These are phyloP conservation scores for Cercospora sp. DNA, from an alignment of 2,329 filamentous ascomycete species.

Conservation along the genomic window DNA sequence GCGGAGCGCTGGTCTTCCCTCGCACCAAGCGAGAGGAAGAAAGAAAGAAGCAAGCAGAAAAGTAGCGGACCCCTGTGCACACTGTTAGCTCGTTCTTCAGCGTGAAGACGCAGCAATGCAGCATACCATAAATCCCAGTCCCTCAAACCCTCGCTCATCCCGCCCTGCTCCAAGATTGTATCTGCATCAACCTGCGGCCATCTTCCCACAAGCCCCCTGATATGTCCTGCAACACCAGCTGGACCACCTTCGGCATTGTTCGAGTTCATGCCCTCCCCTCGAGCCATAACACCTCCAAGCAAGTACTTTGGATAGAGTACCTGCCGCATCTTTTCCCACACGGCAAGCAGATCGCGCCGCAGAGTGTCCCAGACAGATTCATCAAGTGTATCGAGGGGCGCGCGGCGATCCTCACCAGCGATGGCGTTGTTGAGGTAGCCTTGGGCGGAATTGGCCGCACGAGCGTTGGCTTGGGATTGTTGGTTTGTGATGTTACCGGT, in stretches of 20 bases:
- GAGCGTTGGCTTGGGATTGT: constrained; percentile 58
- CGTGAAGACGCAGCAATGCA: constrained; percentile 7
- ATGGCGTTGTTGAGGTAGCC: constrained; percentile 86
- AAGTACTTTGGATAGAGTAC: constrained; percentile 95
- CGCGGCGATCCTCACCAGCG: constrained; percentile 86
- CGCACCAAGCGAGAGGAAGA: constrained; percentile 83
- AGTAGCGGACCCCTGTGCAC: constrained; percentile 79
- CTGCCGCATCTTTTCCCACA: constrained; percentile 98
- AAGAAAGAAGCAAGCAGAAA: constrained; percentile 85
- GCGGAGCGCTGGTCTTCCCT: constrained; percentile 77
- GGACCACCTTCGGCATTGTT: constrained; percentile 56
- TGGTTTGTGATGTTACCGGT: constrained; percentile 70
- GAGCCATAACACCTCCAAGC: constrained; percentile 65
- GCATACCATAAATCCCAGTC: constrained; percentile 92
- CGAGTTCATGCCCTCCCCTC: constrained; percentile 58
- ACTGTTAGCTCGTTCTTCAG: constrained; percentile 26
- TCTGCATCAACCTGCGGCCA: constrained; percentile 64
- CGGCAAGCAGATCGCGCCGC: constrained; percentile 82
- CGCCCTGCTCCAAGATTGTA: constrained; percentile 60
- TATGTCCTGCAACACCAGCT: constrained; percentile 46
- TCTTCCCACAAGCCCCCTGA: constrained; percentile 60
- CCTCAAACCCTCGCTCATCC: constrained; percentile 83
- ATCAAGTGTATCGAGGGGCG: constrained; percentile 90
- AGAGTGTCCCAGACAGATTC: constrained; percentile 98
- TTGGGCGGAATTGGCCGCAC: constrained; percentile 64